Conservation (phyloP, 1,139 yeast species). For the Zygoascus meyerae region DNA sequence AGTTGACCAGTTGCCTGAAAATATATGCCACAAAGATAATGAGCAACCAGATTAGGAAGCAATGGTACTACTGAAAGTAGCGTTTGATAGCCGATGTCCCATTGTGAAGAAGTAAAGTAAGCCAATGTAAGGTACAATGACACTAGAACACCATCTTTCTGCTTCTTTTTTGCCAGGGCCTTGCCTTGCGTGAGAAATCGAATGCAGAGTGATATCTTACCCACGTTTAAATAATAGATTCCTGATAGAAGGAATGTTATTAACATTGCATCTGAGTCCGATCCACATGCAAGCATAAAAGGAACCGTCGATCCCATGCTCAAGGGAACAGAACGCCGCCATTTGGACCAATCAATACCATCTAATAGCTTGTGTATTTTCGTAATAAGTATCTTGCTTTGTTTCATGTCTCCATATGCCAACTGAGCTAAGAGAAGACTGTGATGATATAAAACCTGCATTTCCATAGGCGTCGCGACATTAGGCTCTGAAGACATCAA, state of each 20-base stretch:
- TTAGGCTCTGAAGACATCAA: not conserved
- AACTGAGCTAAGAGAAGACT: constrained; percentile 1
- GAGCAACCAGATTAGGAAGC: constrained; percentile 4
- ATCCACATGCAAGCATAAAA: not conserved
- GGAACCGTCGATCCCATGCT: not conserved
- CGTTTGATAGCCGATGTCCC: constrained; percentile 9
- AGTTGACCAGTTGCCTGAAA: constrained; percentile 11
- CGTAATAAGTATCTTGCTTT: not conserved
- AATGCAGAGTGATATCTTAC: constrained; percentile 5
- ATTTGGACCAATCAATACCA: constrained; percentile 7
- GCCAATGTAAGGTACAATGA: constrained; percentile 7
- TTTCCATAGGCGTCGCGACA: not conserved
- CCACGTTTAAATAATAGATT: constrained; percentile 7
- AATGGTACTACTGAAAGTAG: constrained; percentile 1
- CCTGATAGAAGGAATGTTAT: constrained; percentile 8
- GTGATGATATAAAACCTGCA: constrained; percentile 3
- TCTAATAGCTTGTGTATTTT: constrained; percentile 5
- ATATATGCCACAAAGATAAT: constrained; percentile 11
- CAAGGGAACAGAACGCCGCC: constrained; percentile 5
- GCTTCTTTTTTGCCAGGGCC: not conserved
- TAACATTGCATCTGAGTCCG: constrained; percentile 5
- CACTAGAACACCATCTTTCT: not conserved
- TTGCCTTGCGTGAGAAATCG: constrained; percentile 9
- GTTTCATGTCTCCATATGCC: not conserved
- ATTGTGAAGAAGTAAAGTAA: constrained; percentile 8